These are phyloP conservation scores for Fusarium albosuccineum DNA, from an alignment of 2,329 filamentous ascomycete species.

Conservation along the genomic window DNA sequence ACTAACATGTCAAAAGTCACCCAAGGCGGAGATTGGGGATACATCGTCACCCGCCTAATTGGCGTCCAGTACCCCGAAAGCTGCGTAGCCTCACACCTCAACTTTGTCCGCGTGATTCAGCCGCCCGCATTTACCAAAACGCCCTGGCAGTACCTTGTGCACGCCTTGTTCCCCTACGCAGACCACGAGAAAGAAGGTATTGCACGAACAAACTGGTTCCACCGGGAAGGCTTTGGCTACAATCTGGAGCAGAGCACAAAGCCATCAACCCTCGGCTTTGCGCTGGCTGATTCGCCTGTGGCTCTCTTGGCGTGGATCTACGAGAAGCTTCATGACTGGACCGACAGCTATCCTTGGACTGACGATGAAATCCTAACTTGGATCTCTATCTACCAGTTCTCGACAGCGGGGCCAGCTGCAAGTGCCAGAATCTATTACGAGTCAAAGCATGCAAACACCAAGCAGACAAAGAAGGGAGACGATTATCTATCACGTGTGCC, in stretches of 20 bases:
- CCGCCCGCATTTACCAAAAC: constrained; percentile 64
- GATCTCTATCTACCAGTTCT: constrained; percentile 80
- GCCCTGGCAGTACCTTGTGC: constrained; percentile 68
- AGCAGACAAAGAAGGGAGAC: constrained; percentile 22
- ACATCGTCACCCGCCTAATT: constrained; percentile 72
- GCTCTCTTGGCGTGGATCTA: constrained; percentile 83
- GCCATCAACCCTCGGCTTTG: constrained; percentile 80
- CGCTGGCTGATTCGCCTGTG: constrained; percentile 76
- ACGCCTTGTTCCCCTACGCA: constrained; percentile 65
- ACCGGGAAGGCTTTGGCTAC: constrained; percentile 60
- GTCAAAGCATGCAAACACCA: constrained; percentile 56
- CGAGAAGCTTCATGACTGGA: constrained; percentile 85
- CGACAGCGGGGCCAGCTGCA: constrained; percentile 75
- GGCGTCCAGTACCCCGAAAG: constrained; percentile 70
- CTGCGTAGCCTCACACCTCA: constrained; percentile 58
- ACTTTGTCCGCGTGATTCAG: constrained; percentile 68
- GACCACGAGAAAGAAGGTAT: constrained; percentile 56
- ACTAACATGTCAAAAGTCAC: constrained; percentile 49
- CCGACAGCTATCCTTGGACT: constrained; percentile 78
- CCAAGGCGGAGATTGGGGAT: constrained; percentile 80
- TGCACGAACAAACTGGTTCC: constrained; percentile 69
- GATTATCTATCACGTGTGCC: constrained; percentile 53
- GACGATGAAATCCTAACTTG: constrained; percentile 83
- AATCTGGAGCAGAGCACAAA: constrained; percentile 66
- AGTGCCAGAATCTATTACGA: constrained; percentile 81